These are phyloP conservation scores for Stemphylium lycopersici DNA, from an alignment of 2,329 filamentous ascomycete genomes.

Conservation along the genomic window DNA sequence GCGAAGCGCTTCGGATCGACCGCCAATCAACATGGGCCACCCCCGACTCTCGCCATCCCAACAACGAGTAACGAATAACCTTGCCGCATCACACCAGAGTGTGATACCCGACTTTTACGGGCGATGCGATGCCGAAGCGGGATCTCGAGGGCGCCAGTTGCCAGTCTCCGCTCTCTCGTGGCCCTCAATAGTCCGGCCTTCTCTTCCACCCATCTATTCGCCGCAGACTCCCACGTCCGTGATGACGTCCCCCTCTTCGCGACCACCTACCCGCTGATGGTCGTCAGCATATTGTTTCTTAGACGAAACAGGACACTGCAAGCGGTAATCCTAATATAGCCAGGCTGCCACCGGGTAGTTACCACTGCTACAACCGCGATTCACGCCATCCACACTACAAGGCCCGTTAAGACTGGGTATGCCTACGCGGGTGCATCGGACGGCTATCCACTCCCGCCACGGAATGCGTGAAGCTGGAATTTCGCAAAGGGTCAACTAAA, in stretches of 20 bases:
- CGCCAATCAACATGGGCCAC: constrained; percentile 20
- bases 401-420: constrained; percentile 16
- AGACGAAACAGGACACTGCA: constrained; percentile 15
- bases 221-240: constrained; percentile 4
- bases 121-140: constrained; percentile 20
- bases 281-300: constrained; percentile 20
- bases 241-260: constrained; percentile 23
- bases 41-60: constrained; percentile 17
- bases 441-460: constrained; percentile 12
- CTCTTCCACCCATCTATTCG: constrained; percentile 5
- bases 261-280: constrained; percentile 13
- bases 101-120: constrained; percentile 20
- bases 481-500: constrained; percentile 5
- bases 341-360: constrained; percentile 8
- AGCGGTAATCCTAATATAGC: constrained; percentile 11
- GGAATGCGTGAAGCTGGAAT: constrained; percentile 17
- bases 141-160: constrained; percentile 17
- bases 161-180: constrained; percentile 21
- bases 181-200: constrained; percentile 16
- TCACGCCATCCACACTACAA: constrained; percentile 7
- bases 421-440: constrained; percentile 19
- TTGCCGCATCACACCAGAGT: constrained; percentile 21
- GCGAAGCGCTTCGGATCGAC: constrained; percentile 25
- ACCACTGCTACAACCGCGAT: constrained; percentile 2
- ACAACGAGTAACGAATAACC: constrained; percentile 33